Evolutionary conservation across 495 filamentous ascomycete species (phyloP).

Genomic region (Penicillium longicatenatum): DNA sequence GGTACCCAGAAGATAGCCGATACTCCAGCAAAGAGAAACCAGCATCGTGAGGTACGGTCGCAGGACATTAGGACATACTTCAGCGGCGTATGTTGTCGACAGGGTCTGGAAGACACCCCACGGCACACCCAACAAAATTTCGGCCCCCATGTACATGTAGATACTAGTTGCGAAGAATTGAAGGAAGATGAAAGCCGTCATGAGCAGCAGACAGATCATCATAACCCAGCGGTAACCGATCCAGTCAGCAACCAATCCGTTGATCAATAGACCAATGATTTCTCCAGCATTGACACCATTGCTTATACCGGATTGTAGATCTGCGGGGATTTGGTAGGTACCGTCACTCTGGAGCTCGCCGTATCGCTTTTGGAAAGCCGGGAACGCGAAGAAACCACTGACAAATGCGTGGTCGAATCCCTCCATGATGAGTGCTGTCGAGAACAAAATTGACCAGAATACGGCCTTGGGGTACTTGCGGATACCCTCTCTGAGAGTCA

Average conservation of each 20-base stretch:
- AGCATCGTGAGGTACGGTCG: slow-evolving; percentile 74
- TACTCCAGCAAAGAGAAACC: slow-evolving; percentile 78
- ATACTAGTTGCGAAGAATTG: slow-evolving; percentile 74
- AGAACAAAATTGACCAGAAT: slow-evolving; percentile 39
- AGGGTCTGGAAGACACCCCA: slow-evolving; percentile 81
- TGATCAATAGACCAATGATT: slow-evolving; percentile 65
- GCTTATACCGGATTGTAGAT: slow-evolving; percentile 66
- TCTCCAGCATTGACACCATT: slow-evolving; percentile 59
- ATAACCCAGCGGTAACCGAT: slow-evolving; percentile 65
- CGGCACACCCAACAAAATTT: slow-evolving; percentile 71
- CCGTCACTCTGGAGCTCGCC: slow-evolving; percentile 30
- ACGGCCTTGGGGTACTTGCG: slow-evolving; percentile 36
- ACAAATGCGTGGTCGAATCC: slow-evolving; percentile 43
- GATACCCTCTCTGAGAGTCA: slow-evolving; percentile 5
- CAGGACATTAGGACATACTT: slow-evolving; percentile 71
- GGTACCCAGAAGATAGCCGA: slow-evolving; percentile 67
- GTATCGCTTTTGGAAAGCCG: slow-evolving; percentile 21
- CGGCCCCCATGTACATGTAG: slow-evolving; percentile 62
- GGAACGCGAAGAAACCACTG: slow-evolving; percentile 24
- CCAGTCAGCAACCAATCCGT: slow-evolving; percentile 61
- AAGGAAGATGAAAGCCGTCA: slow-evolving; percentile 63
- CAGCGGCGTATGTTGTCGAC: slow-evolving; percentile 76
- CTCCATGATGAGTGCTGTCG: slow-evolving; percentile 43
- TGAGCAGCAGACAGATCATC: slow-evolving; percentile 54
- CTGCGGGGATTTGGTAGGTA: slow-evolving; percentile 39